Evolutionary conservation across 768 basidiomycete genomes (phyloP).

Genomic region (Rhizopogon rudus): DNA sequence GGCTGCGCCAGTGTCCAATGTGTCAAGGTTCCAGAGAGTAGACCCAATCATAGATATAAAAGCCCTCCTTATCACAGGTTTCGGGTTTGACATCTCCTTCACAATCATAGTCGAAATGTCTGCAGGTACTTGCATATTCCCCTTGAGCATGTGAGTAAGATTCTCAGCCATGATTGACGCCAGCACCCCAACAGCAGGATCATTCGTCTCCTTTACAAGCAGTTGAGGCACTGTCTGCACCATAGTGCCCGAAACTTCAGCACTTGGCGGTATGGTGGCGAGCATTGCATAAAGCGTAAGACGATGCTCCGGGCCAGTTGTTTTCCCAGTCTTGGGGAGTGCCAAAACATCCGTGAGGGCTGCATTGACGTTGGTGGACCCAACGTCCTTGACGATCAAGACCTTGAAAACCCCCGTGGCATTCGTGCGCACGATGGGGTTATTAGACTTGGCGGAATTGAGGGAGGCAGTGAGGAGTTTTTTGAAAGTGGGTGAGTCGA

Average conservation of each 20-base stretch:
- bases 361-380: slow-evolving; percentile 34
- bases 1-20: slow-evolving; percentile 37
- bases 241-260: slow-evolving; percentile 40
- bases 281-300: slow-evolving; percentile 79
- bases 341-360: slow-evolving; percentile 62
- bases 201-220: slow-evolving; percentile 75
- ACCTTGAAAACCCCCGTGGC: slow-evolving; percentile 55
- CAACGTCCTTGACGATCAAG: slow-evolving; percentile 31
- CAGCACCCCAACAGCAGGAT: slow-evolving; percentile 53
- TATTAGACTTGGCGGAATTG: slow-evolving; percentile 72
- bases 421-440: slow-evolving; percentile 50
- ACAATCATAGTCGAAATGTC: slow-evolving; percentile 46
- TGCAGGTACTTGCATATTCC: slow-evolving; percentile 35
- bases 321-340: slow-evolving; percentile 82
- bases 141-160: slow-evolving; percentile 47
- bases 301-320: slow-evolving; percentile 83
- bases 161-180: slow-evolving; percentile 54
- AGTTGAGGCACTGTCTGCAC: slow-evolving; percentile 36
- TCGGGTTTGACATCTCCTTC: slow-evolving; percentile 70
- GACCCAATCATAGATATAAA: slow-evolving; percentile 61
- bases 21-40: slow-evolving; percentile 45
- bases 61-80: slow-evolving; percentile 54
- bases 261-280: slow-evolving; percentile 42
- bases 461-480: slow-evolving; percentile 55
- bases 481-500: slow-evolving; percentile 45